Evolutionary conservation across 305 asterid species (phyloP).

Genomic region (Solanum hybrid): DNA sequence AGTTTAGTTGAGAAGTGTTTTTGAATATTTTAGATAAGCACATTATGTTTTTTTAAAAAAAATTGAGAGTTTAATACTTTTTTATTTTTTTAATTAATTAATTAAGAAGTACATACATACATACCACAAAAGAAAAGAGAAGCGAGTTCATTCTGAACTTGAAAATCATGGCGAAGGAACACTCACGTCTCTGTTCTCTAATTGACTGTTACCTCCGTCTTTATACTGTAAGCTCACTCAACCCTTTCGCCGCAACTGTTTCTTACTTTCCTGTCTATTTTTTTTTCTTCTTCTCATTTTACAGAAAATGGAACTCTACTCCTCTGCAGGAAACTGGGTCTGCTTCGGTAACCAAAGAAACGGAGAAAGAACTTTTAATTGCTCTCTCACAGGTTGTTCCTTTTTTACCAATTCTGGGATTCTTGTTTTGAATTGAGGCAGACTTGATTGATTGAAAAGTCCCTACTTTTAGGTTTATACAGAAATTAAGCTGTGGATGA

Average conservation of each 20-base stretch:
- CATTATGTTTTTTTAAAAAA: too few species aligned
- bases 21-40: background rate
- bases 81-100: background rate
- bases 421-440: background rate
- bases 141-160: background rate
- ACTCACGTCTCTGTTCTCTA: slow-evolving; percentile 37
- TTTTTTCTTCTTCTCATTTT: background rate
- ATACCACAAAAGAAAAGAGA: background rate
- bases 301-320: background rate
- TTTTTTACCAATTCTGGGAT: background rate
- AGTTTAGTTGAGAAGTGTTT: background rate
- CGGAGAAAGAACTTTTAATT: slow-evolving; percentile 40
- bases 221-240: slow-evolving; percentile 22
- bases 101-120: background rate
- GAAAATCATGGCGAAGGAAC: slow-evolving; percentile 6
- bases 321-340: slow-evolving; percentile 31
- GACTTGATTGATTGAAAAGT: background rate
- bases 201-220: slow-evolving; percentile 32
- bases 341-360: slow-evolving; percentile 30
- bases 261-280: background rate
- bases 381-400: slow-evolving; percentile 53
- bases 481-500: slow-evolving; percentile 48
- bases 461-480: slow-evolving; percentile 35
- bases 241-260: background rate
- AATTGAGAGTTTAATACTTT: background rate